Conservation (phyloP, 192 early-diverging fungal species). For the Coemansia erecta region DNA sequence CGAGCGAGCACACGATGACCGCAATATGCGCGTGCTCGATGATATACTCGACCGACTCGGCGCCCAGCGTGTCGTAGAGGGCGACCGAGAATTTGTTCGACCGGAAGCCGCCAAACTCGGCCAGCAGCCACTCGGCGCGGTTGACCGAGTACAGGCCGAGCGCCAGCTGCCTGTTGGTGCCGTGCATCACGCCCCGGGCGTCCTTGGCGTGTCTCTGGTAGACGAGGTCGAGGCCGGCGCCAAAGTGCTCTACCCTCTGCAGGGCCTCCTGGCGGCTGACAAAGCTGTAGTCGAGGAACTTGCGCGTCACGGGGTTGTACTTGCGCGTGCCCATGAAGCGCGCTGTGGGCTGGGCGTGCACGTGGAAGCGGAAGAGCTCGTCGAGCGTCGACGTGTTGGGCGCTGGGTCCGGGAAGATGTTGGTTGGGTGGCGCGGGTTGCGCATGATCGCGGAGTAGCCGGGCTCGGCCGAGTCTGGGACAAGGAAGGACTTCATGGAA, state of each 20-base stretch:
- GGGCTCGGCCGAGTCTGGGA: slow-evolving; percentile 38
- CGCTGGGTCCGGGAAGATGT: slow-evolving; percentile 18
- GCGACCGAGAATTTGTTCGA: slow-evolving; percentile 68
- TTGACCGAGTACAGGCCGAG: slow-evolving; percentile 78
- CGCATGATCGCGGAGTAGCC: slow-evolving; percentile 49
- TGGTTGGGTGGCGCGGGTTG: slow-evolving; percentile 14
- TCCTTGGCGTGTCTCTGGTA: slow-evolving; percentile 46
- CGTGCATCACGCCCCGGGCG: not conserved
- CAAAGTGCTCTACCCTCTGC: slow-evolving; percentile 63
- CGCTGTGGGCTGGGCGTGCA: slow-evolving; percentile 46
- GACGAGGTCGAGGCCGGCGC: slow-evolving; percentile 64
- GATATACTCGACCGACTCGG: slow-evolving; percentile 78
- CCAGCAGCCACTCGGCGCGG: slow-evolving; percentile 71
- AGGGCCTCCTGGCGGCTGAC: slow-evolving; percentile 57
- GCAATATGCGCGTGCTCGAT: slow-evolving; percentile 75
- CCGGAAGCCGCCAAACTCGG: slow-evolving; percentile 65
- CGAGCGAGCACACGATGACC: slow-evolving; percentile 62
- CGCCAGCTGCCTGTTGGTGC: slow-evolving; percentile 29
- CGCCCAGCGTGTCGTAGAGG: slow-evolving; percentile 86
- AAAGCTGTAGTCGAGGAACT: slow-evolving; percentile 65
- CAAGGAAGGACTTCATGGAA: slow-evolving; percentile 31
- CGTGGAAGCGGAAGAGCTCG: slow-evolving; percentile 36
- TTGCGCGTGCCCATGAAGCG: slow-evolving; percentile 64
- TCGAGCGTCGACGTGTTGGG: slow-evolving; percentile 27
- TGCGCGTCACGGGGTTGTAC: slow-evolving; percentile 55